These are phyloP conservation scores for Trichoderma gamsii DNA, from an alignment of 495 filamentous ascomycete species.

Conservation along the genomic window DNA sequence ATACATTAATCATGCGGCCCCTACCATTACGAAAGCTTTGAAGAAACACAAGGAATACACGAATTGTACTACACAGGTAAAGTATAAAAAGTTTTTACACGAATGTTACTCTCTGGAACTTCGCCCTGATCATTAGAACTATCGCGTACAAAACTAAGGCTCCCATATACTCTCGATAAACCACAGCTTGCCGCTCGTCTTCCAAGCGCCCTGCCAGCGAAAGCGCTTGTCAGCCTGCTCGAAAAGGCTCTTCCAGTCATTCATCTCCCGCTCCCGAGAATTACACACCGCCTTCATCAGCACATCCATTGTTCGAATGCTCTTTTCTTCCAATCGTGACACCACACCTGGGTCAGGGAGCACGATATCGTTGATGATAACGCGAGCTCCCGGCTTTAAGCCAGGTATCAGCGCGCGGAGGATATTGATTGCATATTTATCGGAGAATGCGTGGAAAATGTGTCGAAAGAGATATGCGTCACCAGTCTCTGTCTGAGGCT, in stretches of 20 bases:
- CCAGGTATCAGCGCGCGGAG: slow-evolving; percentile 48
- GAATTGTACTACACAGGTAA: too few relatives aligned
- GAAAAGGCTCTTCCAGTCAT: slow-evolving; percentile 45
- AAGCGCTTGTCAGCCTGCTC: slow-evolving; percentile 36
- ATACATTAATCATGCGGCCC: too few relatives aligned
- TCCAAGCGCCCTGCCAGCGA: slow-evolving; percentile 3
- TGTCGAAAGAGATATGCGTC: slow-evolving; percentile 51
- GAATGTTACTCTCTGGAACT: too few relatives aligned
- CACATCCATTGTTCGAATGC: slow-evolving; percentile 50
- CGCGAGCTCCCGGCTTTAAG: slow-evolving; percentile 46
- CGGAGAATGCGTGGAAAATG: slow-evolving; percentile 55
- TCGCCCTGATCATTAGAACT: too few relatives aligned
- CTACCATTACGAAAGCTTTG: too few relatives aligned
- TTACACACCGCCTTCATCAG: slow-evolving; percentile 51
- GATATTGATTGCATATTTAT: slow-evolving; percentile 49
- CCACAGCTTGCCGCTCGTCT: slow-evolving; percentile 5
- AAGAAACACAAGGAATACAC: too few relatives aligned
- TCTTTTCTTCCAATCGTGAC: slow-evolving; percentile 43
- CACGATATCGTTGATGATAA: slow-evolving; percentile 50
- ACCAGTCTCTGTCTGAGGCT: neutral
- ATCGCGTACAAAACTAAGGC: slow-evolving; percentile 4
- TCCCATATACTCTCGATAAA: neutral
- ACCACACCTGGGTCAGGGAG: slow-evolving; percentile 37
- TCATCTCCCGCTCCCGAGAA: slow-evolving; percentile 45
- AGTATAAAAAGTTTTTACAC: too few relatives aligned